Conservation (phyloP, 139 green algal genomes). For the Pleodorina starrii region DNA sequence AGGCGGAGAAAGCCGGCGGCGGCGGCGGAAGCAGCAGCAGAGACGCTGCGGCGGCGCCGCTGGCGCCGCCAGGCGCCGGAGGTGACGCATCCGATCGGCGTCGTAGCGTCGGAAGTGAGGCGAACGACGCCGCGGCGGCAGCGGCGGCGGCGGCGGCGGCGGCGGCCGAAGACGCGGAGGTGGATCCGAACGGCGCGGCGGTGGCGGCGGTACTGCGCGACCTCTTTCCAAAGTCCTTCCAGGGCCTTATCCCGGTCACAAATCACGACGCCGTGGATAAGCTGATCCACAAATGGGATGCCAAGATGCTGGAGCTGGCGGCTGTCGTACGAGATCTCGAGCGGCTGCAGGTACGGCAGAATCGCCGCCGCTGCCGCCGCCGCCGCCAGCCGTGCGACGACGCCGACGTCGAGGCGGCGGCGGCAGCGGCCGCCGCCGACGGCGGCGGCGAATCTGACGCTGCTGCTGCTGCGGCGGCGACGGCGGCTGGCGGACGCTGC, state of each 20-base stretch:
- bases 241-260: constrained; percentile 16
- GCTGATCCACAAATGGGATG: neutral
- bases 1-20: too few relatives aligned
- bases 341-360: neutral
- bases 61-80: neutral
- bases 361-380: neutral
- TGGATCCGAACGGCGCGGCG: constrained; percentile 8
- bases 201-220: neutral
- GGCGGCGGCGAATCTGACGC: neutral
- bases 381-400: neutral
- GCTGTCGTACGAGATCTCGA: neutral
- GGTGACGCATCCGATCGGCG: too few relatives aligned
- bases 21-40: too few relatives aligned
- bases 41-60: neutral
- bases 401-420: neutral
- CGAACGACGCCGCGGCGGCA: neutral
- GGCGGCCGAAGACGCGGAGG: neutral
- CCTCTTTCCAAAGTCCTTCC: constrained; percentile 14
- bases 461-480: neutral
- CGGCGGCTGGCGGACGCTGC: neutral
- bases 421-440: neutral
- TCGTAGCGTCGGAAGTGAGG: too few relatives aligned
- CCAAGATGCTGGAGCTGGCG: constrained; percentile 3
- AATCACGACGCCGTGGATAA: constrained; percentile 11
- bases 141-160: neutral